Conservation (phyloP, 2,329 filamentous ascomycete genomes). For the Cadophora malorum region DNA sequence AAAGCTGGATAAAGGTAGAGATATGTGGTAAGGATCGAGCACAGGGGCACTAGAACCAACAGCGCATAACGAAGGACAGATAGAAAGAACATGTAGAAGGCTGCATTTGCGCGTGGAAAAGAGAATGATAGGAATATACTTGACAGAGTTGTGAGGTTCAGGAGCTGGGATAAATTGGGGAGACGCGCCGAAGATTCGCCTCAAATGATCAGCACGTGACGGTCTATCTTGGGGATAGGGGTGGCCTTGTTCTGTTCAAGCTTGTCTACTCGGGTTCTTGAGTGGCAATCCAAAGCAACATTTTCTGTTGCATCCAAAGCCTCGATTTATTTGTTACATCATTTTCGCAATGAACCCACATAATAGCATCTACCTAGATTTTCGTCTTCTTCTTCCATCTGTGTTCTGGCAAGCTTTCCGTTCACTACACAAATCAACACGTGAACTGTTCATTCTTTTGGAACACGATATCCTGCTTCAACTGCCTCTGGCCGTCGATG, state of each 20-base stretch:
- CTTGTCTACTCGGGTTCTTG: neutral
- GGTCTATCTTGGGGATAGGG: slow-evolving; percentile 30
- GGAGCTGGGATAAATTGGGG: neutral
- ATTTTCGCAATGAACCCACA: too few relatives aligned
- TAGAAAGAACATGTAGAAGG: slow-evolving; percentile 45
- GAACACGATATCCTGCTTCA: neutral
- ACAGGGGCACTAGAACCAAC: slow-evolving; percentile 66
- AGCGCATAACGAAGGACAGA: slow-evolving; percentile 45
- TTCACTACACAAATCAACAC: neutral
- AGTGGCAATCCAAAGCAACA: neutral
- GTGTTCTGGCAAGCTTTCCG: too few relatives aligned
- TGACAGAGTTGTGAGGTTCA: slow-evolving; percentile 46
- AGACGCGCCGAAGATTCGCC: slow-evolving; percentile 11
- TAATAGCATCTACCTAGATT: too few relatives aligned
- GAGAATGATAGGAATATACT: slow-evolving; percentile 7
- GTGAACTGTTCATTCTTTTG: neutral
- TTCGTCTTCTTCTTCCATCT: too few relatives aligned
- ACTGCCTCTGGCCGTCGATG: neutral
- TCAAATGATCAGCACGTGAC: slow-evolving; percentile 37
- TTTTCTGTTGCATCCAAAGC: neutral
- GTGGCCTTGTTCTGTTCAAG: neutral
- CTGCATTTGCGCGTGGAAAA: slow-evolving; percentile 32
- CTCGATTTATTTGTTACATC: neutral
- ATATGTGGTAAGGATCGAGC: slow-evolving; percentile 74
- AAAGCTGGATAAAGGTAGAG: slow-evolving; percentile 89